Base-by-base conservation (phyloP, 352 stramenopile species). In the Phytophthora ohioensis region DNA sequence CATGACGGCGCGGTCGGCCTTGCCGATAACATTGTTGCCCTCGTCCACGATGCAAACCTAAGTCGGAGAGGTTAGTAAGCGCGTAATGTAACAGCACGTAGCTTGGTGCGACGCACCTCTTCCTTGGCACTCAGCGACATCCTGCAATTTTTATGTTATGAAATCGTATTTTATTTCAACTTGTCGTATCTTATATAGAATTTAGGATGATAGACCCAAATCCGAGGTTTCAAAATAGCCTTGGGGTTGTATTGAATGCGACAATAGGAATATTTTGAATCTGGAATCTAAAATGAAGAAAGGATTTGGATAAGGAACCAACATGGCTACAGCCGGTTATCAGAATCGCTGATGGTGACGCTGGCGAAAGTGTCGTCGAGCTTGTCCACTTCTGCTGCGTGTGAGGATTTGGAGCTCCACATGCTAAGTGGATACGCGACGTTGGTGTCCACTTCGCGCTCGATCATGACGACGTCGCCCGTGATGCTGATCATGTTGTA, bases 401-500 rank as follows among this genome's bases (percentile, higher is more conserved):
- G 57, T 0, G 71, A 68, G 38, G 75, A 72, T 47, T 84, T 85
- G 15, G 64, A 66, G 12, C 64, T 65, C 73, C 75, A 83, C 7
- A 62, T 60, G 13, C 71, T 75, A 5, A 70, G 62, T 5, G 64
- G 68, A 31, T 70, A 85, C 11, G 58, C 59, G 21, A 74, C 69
- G 47, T 77, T 76, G 48, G 68, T 56, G 49, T 85, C 76, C 54
- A 53, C 61, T 45, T 94, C 75, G 30, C 86, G 81, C 63, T 90
- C 82, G 31, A 94, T 84, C 83, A 93, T 93, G 30, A 93, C 88
- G 8, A 88, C 85, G 64, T 96, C 90, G 5, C 91, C 91, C 2
- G 88, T 96, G 69, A 97, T 92, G 59, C 87, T 95, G 53, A 97
- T 95, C 88, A 97, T 96, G 75, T 96, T 96, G 87, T 97, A 97